Conservation (phyloP, 805 yeast genomes). For the Yarrowia alimentaria region DNA sequence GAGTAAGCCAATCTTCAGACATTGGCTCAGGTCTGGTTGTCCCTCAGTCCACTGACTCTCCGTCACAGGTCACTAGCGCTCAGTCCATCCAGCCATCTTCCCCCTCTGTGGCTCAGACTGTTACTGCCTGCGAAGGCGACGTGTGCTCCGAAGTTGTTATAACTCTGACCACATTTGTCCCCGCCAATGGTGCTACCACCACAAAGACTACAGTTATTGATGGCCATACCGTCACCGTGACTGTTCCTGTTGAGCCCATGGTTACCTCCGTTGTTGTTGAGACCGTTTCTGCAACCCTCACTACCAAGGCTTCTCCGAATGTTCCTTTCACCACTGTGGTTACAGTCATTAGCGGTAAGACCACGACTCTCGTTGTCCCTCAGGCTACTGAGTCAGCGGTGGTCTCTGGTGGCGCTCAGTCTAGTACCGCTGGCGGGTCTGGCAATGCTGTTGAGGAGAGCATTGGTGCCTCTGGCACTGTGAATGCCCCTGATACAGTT, state of each 20-base stretch:
- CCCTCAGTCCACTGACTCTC: too few relatives aligned
- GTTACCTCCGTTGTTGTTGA: neutral
- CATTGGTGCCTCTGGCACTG: too few relatives aligned
- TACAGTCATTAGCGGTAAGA: neutral
- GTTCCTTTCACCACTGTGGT: neutral
- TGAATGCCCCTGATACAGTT: too few relatives aligned
- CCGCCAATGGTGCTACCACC: neutral
- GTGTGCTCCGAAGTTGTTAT: neutral
- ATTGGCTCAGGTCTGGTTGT: too few relatives aligned
- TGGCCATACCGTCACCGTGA: neutral
- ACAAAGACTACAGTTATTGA: constrained; percentile 1
- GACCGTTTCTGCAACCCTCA: neutral
- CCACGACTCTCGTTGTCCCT: constrained; percentile 1
- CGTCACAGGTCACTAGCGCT: too few relatives aligned
- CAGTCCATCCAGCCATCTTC: too few relatives aligned
- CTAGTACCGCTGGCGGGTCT: too few relatives aligned
- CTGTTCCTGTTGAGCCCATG: neutral
- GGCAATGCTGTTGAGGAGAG: too few relatives aligned
- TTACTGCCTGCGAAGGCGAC: constrained; percentile 1
- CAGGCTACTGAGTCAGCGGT: neutral
- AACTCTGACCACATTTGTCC: neutral
- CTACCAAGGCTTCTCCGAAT: neutral
- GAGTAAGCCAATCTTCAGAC: too few relatives aligned
- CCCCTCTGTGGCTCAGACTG: constrained; percentile 1
- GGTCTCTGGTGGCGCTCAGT: too few relatives aligned